phyloP scores from a whole-genome alignment of 2,329 filamentous ascomycete genomes.

The Byssothecium circinans region DNA sequence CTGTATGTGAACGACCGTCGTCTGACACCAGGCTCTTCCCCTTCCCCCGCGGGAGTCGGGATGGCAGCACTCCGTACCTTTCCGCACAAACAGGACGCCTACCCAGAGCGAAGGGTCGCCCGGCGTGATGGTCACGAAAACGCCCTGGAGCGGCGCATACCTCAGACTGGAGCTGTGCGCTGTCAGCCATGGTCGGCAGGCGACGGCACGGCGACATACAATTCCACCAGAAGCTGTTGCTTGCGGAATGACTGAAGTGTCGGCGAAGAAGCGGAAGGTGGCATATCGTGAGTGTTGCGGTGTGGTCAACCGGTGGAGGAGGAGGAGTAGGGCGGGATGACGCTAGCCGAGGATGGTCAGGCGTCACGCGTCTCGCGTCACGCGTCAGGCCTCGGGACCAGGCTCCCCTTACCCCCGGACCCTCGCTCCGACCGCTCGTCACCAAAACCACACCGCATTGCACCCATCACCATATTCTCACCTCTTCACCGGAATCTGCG shows the following conservation, averaged over 20 bases:
- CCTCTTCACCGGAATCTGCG: conserved; percentile 4
- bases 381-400: no score
- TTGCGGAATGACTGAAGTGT: conserved; percentile 59
- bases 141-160: conserved; percentile 78
- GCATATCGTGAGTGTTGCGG: conserved; percentile 17
- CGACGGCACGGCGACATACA: conserved; percentile 57
- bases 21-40: background rate
- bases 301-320: background rate
- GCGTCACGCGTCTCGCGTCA: background rate
- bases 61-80: no score
- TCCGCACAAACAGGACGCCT: conserved; percentile 87
- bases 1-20: conserved; percentile 28
- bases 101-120: conserved; percentile 82
- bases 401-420: no score
- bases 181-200: conserved; percentile 27
- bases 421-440: background rate
- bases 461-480: background rate
- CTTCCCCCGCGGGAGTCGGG: conserved; percentile 15
- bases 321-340: background rate
- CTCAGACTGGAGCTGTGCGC: conserved; percentile 71
- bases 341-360: background rate
- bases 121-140: conserved; percentile 83
- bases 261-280: conserved; percentile 25
- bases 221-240: conserved; percentile 79
- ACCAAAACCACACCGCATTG: background rate